phyloP scores from a whole-genome alignment of 2,329 filamentous ascomycete species.

The Aspergillus piperis region DNA sequence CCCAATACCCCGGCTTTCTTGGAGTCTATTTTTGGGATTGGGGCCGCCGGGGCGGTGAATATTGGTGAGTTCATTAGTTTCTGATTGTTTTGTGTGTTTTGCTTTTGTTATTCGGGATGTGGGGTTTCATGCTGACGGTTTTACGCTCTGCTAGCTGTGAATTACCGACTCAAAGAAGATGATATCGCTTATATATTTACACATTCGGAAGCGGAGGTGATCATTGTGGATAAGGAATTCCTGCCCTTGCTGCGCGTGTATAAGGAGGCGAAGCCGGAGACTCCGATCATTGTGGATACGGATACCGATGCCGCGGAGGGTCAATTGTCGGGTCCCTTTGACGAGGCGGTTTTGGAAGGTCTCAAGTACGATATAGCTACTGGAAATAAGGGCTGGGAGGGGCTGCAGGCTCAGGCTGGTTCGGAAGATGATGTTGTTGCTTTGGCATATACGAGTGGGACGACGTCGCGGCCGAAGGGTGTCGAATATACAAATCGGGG shows the following conservation, averaged over 20 bases:
- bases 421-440: constrained; percentile 82
- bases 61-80: constrained; percentile 53
- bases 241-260: constrained; percentile 68
- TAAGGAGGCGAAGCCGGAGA: constrained; percentile 58
- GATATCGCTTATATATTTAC: constrained; percentile 91
- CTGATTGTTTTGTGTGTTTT: background rate
- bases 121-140: background rate
- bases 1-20: constrained; percentile 95
- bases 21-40: constrained; percentile 84
- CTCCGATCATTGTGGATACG: constrained; percentile 76
- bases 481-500: constrained; percentile 90
- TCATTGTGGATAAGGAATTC: constrained; percentile 86
- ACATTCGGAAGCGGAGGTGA: constrained; percentile 80
- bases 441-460: constrained; percentile 91
- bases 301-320: constrained; percentile 80
- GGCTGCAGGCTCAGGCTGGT: constrained; percentile 66
- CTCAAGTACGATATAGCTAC: constrained; percentile 68
- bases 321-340: constrained; percentile 74
- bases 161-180: constrained; percentile 75
- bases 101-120: background rate
- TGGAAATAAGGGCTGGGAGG: constrained; percentile 73
- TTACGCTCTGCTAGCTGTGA: constrained; percentile 52
- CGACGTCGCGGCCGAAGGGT: constrained; percentile 87
- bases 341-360: constrained; percentile 80
- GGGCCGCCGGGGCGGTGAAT: constrained; percentile 75